Conservation (phyloP, 31 red algal genomes). For the Endocladia muricata region DNA sequence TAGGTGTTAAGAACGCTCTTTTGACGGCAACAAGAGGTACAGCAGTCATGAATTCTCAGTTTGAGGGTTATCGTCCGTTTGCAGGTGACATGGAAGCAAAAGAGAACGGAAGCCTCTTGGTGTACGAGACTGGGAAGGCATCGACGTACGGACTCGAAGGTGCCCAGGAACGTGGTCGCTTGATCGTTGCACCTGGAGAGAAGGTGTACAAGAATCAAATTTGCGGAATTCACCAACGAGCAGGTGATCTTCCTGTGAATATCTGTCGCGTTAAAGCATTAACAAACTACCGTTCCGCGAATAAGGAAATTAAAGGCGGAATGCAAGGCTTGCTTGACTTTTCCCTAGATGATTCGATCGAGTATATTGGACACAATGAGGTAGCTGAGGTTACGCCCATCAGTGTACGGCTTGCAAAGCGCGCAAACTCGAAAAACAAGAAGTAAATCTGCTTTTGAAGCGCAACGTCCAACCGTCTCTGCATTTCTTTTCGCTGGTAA, state of each 20-base stretch:
- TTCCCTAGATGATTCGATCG: constrained; percentile 88
- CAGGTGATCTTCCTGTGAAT: constrained; percentile 79
- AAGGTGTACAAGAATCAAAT: constrained; percentile 96
- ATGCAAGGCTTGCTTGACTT: constrained; percentile 82
- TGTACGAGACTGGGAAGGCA: constrained; percentile 83
- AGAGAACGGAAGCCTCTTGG: constrained; percentile 83
- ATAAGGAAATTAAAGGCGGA: constrained; percentile 69
- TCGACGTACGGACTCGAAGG: constrained; percentile 78
- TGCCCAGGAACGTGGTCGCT: constrained; percentile 81
- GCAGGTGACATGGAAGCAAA: constrained; percentile 78
- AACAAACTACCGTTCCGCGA: constrained; percentile 83
- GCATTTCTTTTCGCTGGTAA: too few species aligned
- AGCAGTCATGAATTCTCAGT: constrained; percentile 80
- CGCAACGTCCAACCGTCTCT: too few species aligned
- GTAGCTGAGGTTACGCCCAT: constrained; percentile 87
- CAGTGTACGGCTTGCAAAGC: constrained; percentile 75
- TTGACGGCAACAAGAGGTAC: constrained; percentile 92
- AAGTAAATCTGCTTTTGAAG: not conserved
- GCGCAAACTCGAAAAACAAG: constrained; percentile 23
- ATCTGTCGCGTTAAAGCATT: constrained; percentile 86
- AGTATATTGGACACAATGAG: constrained; percentile 90
- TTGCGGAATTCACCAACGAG: constrained; percentile 79
- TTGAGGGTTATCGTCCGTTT: constrained; percentile 80
- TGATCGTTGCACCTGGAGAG: constrained; percentile 78
- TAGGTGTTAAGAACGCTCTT: constrained; percentile 88